phyloP scores from a whole-genome alignment of 208 protist genomes.

The Angomonas deanei region DNA sequence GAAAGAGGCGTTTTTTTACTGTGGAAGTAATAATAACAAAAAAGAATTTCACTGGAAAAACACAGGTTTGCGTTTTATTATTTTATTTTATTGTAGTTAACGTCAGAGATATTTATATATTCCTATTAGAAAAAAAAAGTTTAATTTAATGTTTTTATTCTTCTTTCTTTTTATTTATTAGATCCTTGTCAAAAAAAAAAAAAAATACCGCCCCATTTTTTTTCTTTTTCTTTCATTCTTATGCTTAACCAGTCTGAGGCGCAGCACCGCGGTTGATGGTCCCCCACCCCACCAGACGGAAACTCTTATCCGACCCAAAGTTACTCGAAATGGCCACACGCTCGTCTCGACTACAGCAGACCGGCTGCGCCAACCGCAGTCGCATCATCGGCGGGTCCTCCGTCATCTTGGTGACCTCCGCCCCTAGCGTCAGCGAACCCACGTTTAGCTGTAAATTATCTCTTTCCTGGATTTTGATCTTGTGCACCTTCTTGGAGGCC shows the following conservation, averaged over 20 bases:
- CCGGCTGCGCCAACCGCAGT: slow-evolving; percentile 94
- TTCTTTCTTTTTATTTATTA: too few relatives aligned
- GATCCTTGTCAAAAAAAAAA: too few relatives aligned
- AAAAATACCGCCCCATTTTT: too few relatives aligned
- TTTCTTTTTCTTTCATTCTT: slow-evolving; percentile 6
- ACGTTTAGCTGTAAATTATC: slow-evolving; percentile 99
- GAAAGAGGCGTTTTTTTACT: slow-evolving; percentile 83
- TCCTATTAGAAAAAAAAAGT: slow-evolving; percentile 19
- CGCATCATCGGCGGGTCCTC: slow-evolving; percentile 93
- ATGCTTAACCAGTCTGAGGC: background rate
- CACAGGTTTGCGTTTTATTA: background rate
- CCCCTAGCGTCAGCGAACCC: slow-evolving; percentile 97
- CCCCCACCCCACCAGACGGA: slow-evolving; percentile 96
- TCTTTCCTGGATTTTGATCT: slow-evolving; percentile 87
- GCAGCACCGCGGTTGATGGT: slow-evolving; percentile 54
- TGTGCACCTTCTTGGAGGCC: slow-evolving; percentile 71
- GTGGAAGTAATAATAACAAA: background rate
- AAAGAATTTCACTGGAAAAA: background rate
- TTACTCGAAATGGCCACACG: slow-evolving; percentile 97
- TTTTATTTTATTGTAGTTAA: background rate
- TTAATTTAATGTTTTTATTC: too few relatives aligned
- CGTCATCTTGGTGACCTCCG: slow-evolving; percentile 92
- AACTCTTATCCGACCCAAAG: slow-evolving; percentile 93
- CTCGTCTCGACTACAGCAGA: slow-evolving; percentile 96
- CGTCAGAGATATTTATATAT: slow-evolving; percentile 22